A percentile compares a stretch with the other conserved stretches of the same genome.
These are phyloP conservation scores for Leccinum arenicola DNA, from an alignment of 768 basidiomycete species.

Conservation along the genomic window DNA sequence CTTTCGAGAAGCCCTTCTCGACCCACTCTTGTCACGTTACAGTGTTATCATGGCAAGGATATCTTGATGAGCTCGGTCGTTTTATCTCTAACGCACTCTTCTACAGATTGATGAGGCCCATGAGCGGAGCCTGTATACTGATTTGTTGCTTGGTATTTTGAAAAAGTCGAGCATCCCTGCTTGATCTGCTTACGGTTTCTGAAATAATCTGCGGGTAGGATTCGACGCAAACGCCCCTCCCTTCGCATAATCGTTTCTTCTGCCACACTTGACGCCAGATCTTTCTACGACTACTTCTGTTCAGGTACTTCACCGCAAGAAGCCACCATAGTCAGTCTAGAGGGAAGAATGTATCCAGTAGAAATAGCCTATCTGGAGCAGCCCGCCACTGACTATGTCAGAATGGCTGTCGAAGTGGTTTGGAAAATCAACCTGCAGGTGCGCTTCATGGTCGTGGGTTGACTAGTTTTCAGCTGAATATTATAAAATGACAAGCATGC, in stretches of 20 bases:
- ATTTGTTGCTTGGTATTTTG: slow-evolving; percentile 84
- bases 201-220: slow-evolving; percentile 45
- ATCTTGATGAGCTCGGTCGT: not conserved
- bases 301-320: slow-evolving; percentile 59
- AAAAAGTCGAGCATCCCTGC: slow-evolving; percentile 66
- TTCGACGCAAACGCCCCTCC: slow-evolving; percentile 85
- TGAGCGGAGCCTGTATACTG: slow-evolving; percentile 94
- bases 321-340: slow-evolving; percentile 82
- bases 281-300: slow-evolving; percentile 88
- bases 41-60: slow-evolving; percentile 88
- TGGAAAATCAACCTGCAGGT: slow-evolving; percentile 84
- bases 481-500: slow-evolving; percentile 50
- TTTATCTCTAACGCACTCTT: not conserved
- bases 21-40: slow-evolving; percentile 88
- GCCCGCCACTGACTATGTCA: slow-evolving; percentile 77
- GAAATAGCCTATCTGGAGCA: slow-evolving; percentile 86
- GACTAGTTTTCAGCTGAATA: not conserved
- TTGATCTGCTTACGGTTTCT: slow-evolving; percentile 4
- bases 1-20: slow-evolving; percentile 89
- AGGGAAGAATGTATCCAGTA: slow-evolving; percentile 94
- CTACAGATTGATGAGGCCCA: slow-evolving; percentile 94
- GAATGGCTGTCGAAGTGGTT: slow-evolving; percentile 76
- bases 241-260: slow-evolving; percentile 92
- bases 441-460: slow-evolving; percentile 9
- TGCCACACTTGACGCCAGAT: slow-evolving; percentile 90